Evolutionary conservation across 1,139 yeast genomes (phyloP), one percentile per base, ranked within the genome.

Genomic region (Spathaspora jeffriesii): DNA sequence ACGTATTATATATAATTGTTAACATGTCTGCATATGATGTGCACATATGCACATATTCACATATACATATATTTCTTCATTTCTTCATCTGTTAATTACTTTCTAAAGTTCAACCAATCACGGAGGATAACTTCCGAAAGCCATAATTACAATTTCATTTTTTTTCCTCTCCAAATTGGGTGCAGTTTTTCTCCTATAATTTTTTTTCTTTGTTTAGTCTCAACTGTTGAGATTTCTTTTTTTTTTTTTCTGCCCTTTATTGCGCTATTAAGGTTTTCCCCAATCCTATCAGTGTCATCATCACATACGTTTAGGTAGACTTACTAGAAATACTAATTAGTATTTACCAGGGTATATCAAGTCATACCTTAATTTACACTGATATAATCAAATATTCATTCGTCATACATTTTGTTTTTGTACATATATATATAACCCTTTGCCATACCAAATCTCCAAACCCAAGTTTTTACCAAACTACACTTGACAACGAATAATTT

Each of bases 181-280:
- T 15, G 38, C 38, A 34, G 3, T 34, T 30, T 14, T 13, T 17
- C n/a, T 18, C 38, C 21, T 18, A 32, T 34, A 34, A 4, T 18
- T 34, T 34, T 34, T 18, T 31, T 31, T 15, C 17, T 30, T 30
- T 30, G 32, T 30, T 13, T 30, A 14, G 36, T 5, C 21, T 13
- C 9, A 34, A 34, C 38, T 34, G 38, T 18, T 34, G 38, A 34
- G 38, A 34, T 32, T 32, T 32, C 38, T 34, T 34, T 34, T 34
- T 34, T 34, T 34, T 34, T 34, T 34, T n/a, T n/a, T n/a, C n/a
- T n/a, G n/a, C n/a, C n/a, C n/a, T 32, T 14, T 30, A 14, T 34
- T 34, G 38, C 38, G 38, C 38, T 34, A 17, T 34, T 34, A 34
- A 34, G 38, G 21, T 34, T 34, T 34, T 34, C 38, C 28, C 38